Base-by-base conservation (phyloP, 495 filamentous ascomycete genomes). In the Tuber aestivum region DNA sequence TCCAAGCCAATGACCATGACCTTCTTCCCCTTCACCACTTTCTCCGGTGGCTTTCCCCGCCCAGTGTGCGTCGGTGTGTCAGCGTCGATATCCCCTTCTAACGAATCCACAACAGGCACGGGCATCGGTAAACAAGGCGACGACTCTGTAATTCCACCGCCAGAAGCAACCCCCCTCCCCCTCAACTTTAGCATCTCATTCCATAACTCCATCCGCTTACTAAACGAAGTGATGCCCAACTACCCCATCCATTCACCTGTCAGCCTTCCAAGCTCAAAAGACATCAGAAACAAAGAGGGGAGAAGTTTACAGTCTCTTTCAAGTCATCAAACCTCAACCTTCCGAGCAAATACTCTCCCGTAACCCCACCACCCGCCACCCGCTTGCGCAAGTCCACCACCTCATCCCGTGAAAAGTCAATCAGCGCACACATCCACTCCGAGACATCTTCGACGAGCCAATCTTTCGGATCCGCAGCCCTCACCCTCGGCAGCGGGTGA, bases 171-270 rank as follows among this genome's bases (percentile, higher is more conserved):
- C 10, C n/a, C 32, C n/a, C 0, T 41, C 21, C 70, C 74, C 35
- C 44, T 76, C 10, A 77, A 69, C 74, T 65, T 77, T 12, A 76
- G 27, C 21, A 77, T 45, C 8, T 69, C 74, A 3, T 68, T 76
- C 75, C 75, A 77, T 38, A 77, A 74, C 27, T 76, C 44, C 75
- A 77, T 77, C 10, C 74, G 74, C 71, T 32, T 76, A 41, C 75
- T 71, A 41, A 76, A 76, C 4, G 74, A 76, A 32, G 35, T 3
- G 41, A 77, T 76, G 7, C 27, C 23, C 4, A 77, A 68, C 18
- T 76, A 41, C 44, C 10, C 38, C 48, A 56, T 12, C 48, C 48
- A 56, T 56, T 23, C 48, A 56, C 23, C 6, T 12, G 48, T 56
- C 48, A 56, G 48, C 8, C 48, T n/a, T n/a, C 48, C 23, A 56